Conservation (phyloP, 805 yeast genomes). For the Candida boleticola region DNA sequence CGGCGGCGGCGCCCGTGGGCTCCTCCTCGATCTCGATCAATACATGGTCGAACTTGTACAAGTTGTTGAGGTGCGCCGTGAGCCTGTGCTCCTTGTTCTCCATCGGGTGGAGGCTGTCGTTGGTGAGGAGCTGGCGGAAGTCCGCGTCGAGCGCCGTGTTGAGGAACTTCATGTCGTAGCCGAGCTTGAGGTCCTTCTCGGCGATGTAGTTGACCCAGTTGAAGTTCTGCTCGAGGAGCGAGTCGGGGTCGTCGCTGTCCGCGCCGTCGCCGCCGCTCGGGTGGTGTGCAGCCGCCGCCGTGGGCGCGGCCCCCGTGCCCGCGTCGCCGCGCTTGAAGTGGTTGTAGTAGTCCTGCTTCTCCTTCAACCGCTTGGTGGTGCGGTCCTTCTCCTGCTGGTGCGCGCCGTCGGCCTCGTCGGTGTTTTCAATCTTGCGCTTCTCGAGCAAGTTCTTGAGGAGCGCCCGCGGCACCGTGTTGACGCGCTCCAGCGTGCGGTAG, state of each 20-base stretch:
- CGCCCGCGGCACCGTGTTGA: conserved; percentile 29
- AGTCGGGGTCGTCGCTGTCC: conserved; percentile 18
- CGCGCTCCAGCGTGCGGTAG: conserved; percentile 17
- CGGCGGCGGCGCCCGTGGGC: conserved; percentile 6
- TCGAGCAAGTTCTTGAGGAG: conserved; percentile 34
- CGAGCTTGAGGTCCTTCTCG: conserved; percentile 31
- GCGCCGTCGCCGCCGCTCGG: conserved; percentile 16
- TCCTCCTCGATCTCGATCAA: conserved; percentile 24
- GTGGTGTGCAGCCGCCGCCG: conserved; percentile 14
- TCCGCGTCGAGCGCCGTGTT: conserved; percentile 27
- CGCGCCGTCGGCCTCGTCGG: conserved; percentile 21
- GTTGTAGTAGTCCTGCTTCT: conserved; percentile 40
- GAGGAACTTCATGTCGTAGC: conserved; percentile 35
- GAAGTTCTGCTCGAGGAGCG: conserved; percentile 22
- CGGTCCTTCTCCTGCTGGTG: conserved; percentile 29
- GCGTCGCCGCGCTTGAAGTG: conserved; percentile 23
- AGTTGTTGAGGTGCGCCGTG: conserved; percentile 19
- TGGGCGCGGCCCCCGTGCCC: conserved; percentile 18
- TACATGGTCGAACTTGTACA: conserved; percentile 30
- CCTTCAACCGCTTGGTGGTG: conserved; percentile 31
- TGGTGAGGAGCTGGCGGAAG: conserved; percentile 24
- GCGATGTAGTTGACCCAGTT: conserved; percentile 40
- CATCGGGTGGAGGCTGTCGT: conserved; percentile 28
- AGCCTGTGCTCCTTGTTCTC: conserved; percentile 17
- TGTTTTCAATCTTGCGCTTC: conserved; percentile 32